Evolutionary conservation across 768 basidiomycete species (phyloP).

Genomic region (Cubamyces sp.): DNA sequence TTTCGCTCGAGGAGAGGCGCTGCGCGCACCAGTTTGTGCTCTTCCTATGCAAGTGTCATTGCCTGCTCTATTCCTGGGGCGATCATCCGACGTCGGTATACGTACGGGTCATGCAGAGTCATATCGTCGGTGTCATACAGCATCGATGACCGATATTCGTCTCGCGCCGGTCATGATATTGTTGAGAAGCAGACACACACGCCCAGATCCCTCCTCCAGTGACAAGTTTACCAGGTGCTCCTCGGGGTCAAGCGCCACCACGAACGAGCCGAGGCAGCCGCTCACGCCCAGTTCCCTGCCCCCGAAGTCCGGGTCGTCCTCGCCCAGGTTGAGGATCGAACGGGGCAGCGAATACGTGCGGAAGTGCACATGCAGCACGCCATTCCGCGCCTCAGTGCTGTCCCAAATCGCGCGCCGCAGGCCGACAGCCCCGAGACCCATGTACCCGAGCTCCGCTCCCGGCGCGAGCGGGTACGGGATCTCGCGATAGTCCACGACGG

Average conservation of each 20-base stretch:
- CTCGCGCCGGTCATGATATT: constrained; percentile 20
- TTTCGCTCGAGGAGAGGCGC: not conserved
- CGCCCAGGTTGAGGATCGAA: constrained; percentile 15
- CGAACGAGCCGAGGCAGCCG: constrained; percentile 17
- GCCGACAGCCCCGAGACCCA: constrained; percentile 21
- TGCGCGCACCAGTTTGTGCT: not conserved
- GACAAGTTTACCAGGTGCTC: constrained; percentile 24
- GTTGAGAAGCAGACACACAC: constrained; percentile 21
- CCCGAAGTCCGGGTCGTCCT: constrained; percentile 19
- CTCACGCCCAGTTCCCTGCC: constrained; percentile 9
- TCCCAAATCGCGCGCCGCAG: constrained; percentile 24
- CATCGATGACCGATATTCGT: constrained; percentile 23
- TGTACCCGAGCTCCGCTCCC: constrained; percentile 8
- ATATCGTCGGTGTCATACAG: constrained; percentile 2
- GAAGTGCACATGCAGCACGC: constrained; percentile 21
- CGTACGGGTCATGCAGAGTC: not conserved
- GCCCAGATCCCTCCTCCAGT: constrained; percentile 21
- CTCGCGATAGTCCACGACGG: constrained; percentile 15
- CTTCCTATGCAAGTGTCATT: not conserved
- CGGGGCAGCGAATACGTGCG: constrained; percentile 22
- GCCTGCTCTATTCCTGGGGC: not conserved
- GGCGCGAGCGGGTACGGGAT: constrained; percentile 19
- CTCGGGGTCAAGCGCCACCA: constrained; percentile 17
- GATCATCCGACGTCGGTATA: not conserved
- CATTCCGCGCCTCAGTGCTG: constrained; percentile 21